phyloP scores from a whole-genome alignment of 2,329 filamentous ascomycete species.

The Trichoderma brevicompactum region DNA sequence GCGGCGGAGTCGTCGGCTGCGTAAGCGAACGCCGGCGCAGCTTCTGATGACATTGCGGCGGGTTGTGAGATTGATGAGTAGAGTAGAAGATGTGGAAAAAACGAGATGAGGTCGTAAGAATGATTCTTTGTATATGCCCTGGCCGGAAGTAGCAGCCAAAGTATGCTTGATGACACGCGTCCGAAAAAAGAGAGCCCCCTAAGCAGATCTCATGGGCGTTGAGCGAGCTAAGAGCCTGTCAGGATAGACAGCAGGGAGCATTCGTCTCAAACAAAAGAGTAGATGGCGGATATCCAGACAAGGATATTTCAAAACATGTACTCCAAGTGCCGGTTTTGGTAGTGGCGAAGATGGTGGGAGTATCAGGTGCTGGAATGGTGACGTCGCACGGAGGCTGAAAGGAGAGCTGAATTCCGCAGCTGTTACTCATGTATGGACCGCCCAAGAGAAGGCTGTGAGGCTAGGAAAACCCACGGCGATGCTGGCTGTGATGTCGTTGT shows the following conservation, averaged over 20 bases:
- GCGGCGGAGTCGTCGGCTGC: slow-evolving; percentile 8
- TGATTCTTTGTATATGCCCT: background rate
- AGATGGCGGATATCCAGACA: background rate
- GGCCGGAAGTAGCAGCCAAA: background rate
- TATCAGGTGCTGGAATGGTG: slow-evolving; percentile 4
- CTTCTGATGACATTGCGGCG: slow-evolving; percentile 19
- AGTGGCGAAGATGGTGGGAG: slow-evolving; percentile 5
- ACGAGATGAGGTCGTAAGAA: background rate
- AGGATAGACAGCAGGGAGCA: background rate
- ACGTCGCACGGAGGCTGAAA: background rate
- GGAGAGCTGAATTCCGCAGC: background rate
- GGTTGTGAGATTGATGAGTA: background rate
- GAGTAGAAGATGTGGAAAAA: background rate
- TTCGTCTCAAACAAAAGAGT: background rate
- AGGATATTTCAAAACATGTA: background rate
- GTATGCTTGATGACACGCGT: background rate
- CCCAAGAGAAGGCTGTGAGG: background rate
- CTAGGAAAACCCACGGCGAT: background rate
- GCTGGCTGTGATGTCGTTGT: background rate
- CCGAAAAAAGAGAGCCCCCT: slow-evolving; percentile 1
- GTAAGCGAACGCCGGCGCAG: background rate
- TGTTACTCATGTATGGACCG: slow-evolving; percentile 15
- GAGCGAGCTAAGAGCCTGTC: background rate
- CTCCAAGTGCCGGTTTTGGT: slow-evolving; percentile 1
- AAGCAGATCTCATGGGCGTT: background rate